Conservation (phyloP, 306 rosid genomes). For the Ormosia semicastrata region DNA sequence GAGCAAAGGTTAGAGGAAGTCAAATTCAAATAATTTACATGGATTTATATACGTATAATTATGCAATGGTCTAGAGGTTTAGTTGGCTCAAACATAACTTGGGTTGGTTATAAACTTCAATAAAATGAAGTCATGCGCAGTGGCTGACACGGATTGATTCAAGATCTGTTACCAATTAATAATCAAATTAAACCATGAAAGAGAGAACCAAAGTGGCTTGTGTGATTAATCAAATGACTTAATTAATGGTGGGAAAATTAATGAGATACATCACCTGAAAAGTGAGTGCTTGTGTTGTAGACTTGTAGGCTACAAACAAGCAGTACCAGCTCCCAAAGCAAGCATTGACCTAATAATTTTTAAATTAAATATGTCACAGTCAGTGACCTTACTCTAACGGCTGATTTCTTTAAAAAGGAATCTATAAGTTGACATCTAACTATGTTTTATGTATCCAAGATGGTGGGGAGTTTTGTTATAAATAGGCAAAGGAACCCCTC, state of each 20-base stretch:
- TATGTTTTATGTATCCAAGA: slow-evolving; percentile 41
- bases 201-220: slow-evolving; percentile 27
- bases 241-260: slow-evolving; percentile 8
- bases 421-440: slow-evolving; percentile 26
- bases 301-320: slow-evolving; percentile 46
- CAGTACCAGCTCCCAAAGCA: slow-evolving; percentile 32
- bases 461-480: slow-evolving; percentile 67
- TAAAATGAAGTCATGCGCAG: not conserved
- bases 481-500: slow-evolving; percentile 41
- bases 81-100: slow-evolving; percentile 4
- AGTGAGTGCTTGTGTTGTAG: slow-evolving; percentile 46
- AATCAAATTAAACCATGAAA: slow-evolving; percentile 19
- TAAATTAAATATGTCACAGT: slow-evolving; percentile 53
- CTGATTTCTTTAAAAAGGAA: slow-evolving; percentile 43
- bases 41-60: not conserved
- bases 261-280: slow-evolving; percentile 49
- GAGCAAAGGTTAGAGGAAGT: not conserved
- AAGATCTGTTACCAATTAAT: not conserved
- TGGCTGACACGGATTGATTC: slow-evolving; percentile 9
- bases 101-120: not conserved
- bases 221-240: slow-evolving; percentile 9
- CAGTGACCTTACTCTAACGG: slow-evolving; percentile 57
- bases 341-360: slow-evolving; percentile 51
- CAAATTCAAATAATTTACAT: not conserved
- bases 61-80: not conserved